A percentile compares a stretch with the other conserved stretches of the same genome.
Evolutionary conservation across 2,329 filamentous ascomycete species (phyloP).

Genomic region (Fusarium sarcochroum): DNA sequence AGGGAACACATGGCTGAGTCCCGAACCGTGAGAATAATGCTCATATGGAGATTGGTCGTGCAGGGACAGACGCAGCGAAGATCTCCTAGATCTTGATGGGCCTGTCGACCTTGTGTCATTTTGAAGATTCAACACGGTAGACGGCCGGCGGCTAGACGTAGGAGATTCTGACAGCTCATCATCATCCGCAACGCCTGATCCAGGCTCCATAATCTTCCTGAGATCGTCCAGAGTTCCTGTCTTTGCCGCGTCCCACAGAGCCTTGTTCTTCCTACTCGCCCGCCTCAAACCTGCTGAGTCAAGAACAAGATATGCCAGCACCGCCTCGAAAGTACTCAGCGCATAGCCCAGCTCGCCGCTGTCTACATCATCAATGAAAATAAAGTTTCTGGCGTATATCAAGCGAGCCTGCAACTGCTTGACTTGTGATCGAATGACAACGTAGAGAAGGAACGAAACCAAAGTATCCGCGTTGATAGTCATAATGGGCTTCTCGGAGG

Average conservation of each 20-base stretch:
- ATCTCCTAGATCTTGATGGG: conserved; percentile 52
- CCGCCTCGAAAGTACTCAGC: conserved; percentile 94
- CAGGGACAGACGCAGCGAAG: conserved; percentile 57
- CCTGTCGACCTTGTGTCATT: conserved; percentile 54
- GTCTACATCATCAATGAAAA: conserved; percentile 98
- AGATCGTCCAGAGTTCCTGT: conserved; percentile 83
- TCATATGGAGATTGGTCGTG: conserved; percentile 56
- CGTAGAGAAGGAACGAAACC: conserved; percentile 90
- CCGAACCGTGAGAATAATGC: conserved; percentile 68
- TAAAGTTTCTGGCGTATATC: conserved; percentile 96
- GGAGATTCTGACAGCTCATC: conserved; percentile 59
- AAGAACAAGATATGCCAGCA: conserved; percentile 86
- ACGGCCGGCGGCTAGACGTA: conserved; percentile 60
- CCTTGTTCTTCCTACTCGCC: conserved; percentile 87
- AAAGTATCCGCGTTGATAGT: conserved; percentile 88
- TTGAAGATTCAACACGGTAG: conserved; percentile 63
- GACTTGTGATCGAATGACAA: conserved; percentile 92
- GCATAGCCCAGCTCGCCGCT: conserved; percentile 97
- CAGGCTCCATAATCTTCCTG: conserved; percentile 83
- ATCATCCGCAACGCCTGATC: conserved; percentile 63
- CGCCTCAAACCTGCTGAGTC: conserved; percentile 86
- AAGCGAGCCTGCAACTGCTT: conserved; percentile 89
- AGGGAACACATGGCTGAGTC: conserved; percentile 89
- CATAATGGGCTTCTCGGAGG: conserved; percentile 68
- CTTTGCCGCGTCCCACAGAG: conserved; percentile 88